Evolutionary conservation across 108 stramenopile species (phyloP).

Genomic region (Skeletonema tropicum): DNA sequence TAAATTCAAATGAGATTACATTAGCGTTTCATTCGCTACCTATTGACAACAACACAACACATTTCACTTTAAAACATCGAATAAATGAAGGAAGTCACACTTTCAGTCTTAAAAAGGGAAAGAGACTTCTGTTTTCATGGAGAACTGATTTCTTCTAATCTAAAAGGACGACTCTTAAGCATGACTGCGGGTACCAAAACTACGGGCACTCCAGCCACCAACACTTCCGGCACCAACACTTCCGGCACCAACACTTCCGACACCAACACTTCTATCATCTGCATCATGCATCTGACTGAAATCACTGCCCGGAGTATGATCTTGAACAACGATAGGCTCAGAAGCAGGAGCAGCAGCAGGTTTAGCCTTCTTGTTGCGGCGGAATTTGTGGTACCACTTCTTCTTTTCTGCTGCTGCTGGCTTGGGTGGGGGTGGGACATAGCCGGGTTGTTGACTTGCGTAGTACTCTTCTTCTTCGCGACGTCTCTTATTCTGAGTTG

Average conservation of each 20-base stretch:
- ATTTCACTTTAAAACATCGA: background rate
- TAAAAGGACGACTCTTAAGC: background rate
- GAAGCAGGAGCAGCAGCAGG: background rate
- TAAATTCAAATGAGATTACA: background rate
- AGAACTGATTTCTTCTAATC: background rate
- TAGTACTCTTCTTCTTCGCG: constrained; percentile 6
- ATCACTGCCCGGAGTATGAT: background rate
- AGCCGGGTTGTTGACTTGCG: background rate
- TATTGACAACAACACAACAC: background rate
- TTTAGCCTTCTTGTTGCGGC: background rate
- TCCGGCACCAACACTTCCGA: background rate
- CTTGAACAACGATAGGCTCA: background rate
- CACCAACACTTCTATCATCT: background rate
- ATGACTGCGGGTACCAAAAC: background rate
- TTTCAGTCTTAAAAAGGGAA: background rate
- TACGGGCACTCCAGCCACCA: constrained; percentile 3
- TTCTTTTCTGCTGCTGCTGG: background rate
- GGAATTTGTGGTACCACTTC: constrained; percentile 1
- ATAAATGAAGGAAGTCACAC: background rate
- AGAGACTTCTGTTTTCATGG: background rate
- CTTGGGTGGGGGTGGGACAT: background rate
- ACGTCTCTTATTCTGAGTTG: constrained; percentile 4
- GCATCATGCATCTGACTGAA: background rate
- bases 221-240: background rate
- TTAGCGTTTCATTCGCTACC: background rate